Base-by-base conservation (phyloP, 306 rosid genomes). In the Fragaria nilgerrensis region DNA sequence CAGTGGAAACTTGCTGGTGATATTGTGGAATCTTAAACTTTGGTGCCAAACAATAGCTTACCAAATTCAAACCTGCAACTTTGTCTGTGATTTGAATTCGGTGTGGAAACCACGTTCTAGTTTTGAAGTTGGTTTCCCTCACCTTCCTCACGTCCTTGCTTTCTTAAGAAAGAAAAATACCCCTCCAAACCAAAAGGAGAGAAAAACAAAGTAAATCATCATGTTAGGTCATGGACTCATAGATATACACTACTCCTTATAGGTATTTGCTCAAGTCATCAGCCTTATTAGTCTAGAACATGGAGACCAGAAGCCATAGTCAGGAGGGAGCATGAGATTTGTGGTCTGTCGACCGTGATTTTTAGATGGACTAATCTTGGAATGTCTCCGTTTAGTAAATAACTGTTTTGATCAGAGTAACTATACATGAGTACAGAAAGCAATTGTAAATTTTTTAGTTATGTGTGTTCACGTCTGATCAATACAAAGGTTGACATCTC, bases 101-200 rank as follows among this genome's bases (percentile, higher is more conserved):
- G 22, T 64, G 39, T 16, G 70, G 70, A 19, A 16, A 64, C 44
- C 70, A 64, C 70, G 70, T 64, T 64, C 45, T 64, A 1, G 45
- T 64, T 34, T 29, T 34, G 70, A 64, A 64, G 2, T 64, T 64
- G 13, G 69, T 17, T 63, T 63, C 67, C 67, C 41, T 29, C 37
- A 29, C 39, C 67, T 29, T 29, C 41, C 69, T 62, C 70, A 36
- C 70, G 70, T 64, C 45, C 70, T 32, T 64, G 70, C 13, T 17
- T 36, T 34, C 67, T 12, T 61, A 14, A 64, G 22, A 34, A 64
- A 34, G 12, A 32, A 34, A 29, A 27, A 62, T 14, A 27, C 13
- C 68, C 15, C 41, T 32, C 68, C 41, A 5, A 16, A 12, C 7
- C 10, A 2, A 32, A 64, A 16, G 0, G 12, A 63, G 36, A 8